Evolutionary conservation across 371 early-diverging fungal genomes (phyloP), one percentile per base, ranked within the genome.

Genomic region (Lichtheimia ramosa): DNA sequence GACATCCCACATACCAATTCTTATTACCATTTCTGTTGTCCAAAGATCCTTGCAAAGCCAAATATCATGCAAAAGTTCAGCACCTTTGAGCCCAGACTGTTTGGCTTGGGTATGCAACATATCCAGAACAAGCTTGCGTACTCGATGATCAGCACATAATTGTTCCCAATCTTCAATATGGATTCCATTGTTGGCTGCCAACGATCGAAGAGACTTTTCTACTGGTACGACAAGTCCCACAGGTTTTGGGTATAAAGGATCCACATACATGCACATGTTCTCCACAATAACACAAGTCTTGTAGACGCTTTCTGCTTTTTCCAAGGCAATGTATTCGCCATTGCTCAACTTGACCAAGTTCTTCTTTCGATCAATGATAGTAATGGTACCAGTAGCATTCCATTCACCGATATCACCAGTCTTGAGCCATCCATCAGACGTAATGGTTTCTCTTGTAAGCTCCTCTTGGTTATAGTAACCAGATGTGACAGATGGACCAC

Each of bases 251-350:
- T 83, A 75, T 50, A 83, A 75, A 10, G 91, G 77, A 66, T 96
- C 89, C 18, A 89, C 96, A 72, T 90, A 87, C 28, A 97, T 85
- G 74, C 92, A 93, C 40, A 96, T 88, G 70, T 92, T 92, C 65
- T 84, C 82, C 42, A 93, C 91, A 60, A 79, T 85, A 14, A 82
- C 59, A 24, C 86, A 86, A 49, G 85, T 82, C 70, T 90, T 90
- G 86, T 96, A 96, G 8, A 92, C 83, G 25, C 92, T 83, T 74
- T 99, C 99, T 39, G 99, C 77, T 63, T 97, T 97, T 73, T 99
- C 99, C 42, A 98, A 84, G 3, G 97, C 97, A 75, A 91, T 89
- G 74, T 96, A 98, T 70, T 97, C 98, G 63, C 96, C 98, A 59
- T 87, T 81, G 48, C 70, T 71, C 23, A 79, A 57, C 71, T 99